Percentiles rank a stretch among this genome's conserved stretches.
phyloP scores from a whole-genome alignment of 805 yeast genomes.

The Torulaspora microellipsoides region DNA sequence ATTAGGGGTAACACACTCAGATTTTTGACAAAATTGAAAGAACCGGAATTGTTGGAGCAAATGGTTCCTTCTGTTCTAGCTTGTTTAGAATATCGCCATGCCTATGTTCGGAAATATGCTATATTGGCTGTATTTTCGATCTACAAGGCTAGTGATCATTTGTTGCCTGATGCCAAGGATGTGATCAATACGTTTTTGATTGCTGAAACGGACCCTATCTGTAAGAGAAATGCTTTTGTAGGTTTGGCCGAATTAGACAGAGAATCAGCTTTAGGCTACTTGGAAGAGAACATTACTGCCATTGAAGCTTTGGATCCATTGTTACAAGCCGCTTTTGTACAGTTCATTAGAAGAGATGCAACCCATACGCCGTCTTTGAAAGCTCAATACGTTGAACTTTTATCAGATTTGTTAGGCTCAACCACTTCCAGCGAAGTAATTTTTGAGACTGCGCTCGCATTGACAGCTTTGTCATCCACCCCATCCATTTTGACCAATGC shows the following conservation, averaged over 20 bases:
- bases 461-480: conserved; percentile 55
- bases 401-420: conserved; percentile 67
- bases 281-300: conserved; percentile 61
- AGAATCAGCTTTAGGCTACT: conserved; percentile 75
- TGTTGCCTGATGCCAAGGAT: conserved; percentile 94
- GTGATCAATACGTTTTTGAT: conserved; percentile 66
- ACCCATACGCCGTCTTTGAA: conserved; percentile 56
- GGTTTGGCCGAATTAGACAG: conserved; percentile 79
- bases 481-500: conserved; percentile 70
- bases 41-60: conserved; percentile 91
- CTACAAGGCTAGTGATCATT: conserved; percentile 74
- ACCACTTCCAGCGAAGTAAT: conserved; percentile 59
- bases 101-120: conserved; percentile 96
- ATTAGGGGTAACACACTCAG: conserved; percentile 93
- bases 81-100: conserved; percentile 93
- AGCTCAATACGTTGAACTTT: conserved; percentile 64
- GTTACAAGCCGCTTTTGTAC: conserved; percentile 84
- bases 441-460: conserved; percentile 87
- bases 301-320: conserved; percentile 72
- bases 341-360: conserved; percentile 84
- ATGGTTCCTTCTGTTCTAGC: conserved; percentile 87
- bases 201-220: conserved; percentile 86
- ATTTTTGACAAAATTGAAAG: conserved; percentile 83
- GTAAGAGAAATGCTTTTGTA: conserved; percentile 92
- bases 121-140: conserved; percentile 85